Conservation (phyloP, 2,329 filamentous ascomycete species). For the Alternaria longipes region DNA sequence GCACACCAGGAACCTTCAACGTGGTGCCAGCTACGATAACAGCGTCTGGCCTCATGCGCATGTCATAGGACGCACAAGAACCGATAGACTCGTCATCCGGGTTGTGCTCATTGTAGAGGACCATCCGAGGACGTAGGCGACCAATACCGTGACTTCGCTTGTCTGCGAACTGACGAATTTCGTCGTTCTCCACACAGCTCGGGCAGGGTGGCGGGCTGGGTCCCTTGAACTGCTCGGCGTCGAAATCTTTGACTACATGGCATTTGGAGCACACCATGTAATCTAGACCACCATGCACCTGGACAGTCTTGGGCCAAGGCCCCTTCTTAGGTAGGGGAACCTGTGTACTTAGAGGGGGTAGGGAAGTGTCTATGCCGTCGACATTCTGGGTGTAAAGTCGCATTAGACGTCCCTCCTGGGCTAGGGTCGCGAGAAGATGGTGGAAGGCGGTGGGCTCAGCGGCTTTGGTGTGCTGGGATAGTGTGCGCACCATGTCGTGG, state of each 20-base stretch:
- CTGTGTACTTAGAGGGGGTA: conserved; percentile 80
- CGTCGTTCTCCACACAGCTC: conserved; percentile 77
- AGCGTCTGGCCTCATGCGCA: conserved; percentile 86
- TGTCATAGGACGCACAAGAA: conserved; percentile 84
- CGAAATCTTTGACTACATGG: conserved; percentile 76
- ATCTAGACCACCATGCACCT: conserved; percentile 90
- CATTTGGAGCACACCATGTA: conserved; percentile 99
- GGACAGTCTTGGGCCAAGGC: conserved; percentile 92
- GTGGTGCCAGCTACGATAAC: conserved; percentile 95
- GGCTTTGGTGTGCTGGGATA: conserved; percentile 79
- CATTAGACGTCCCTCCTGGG: conserved; percentile 84
- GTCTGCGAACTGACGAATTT: conserved; percentile 78
- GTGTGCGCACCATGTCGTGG: conserved; percentile 92
- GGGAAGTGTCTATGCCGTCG: conserved; percentile 88
- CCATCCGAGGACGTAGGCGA: conserved; percentile 87
- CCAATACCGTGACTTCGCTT: conserved; percentile 95
- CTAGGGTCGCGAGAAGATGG: conserved; percentile 88
- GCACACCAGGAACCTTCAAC: conserved; percentile 91
- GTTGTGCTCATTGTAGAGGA: conserved; percentile 96
- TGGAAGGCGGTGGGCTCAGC: conserved; percentile 90
- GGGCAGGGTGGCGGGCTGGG: conserved; percentile 83
- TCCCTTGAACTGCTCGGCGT: conserved; percentile 82
- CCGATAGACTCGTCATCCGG: conserved; percentile 97
- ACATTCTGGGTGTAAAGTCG: conserved; percentile 97
- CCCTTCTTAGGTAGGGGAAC: conserved; percentile 85